Base-by-base conservation (phyloP, 1,139 yeast species). In the Nadsonia commutata region DNA sequence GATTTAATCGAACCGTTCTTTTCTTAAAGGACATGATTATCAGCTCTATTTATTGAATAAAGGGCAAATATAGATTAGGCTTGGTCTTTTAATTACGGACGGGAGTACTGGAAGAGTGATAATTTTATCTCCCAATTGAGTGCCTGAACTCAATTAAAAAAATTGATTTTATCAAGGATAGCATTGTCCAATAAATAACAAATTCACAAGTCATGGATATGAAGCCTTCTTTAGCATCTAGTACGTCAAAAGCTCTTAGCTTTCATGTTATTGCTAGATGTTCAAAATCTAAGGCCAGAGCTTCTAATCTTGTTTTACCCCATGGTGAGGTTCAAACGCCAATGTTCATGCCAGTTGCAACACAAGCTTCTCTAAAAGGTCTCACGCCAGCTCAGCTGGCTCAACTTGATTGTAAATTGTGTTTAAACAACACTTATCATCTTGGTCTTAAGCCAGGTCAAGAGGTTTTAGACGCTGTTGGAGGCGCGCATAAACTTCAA, bases 321-420 rank as follows among this genome's bases (percentile, higher is more conserved):
- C 71, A 67, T 50, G 71, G 71, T 9, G 49, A 56, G 11, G 71
- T 66, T 2, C 59, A 64, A 40, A 63, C 70, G 2, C 71, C 71
- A 1, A 67, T 66, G 58, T 66, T 66, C 54, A 66, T 66, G 71
- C 71, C 71, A 1, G 71, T 67, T 3, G 71, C 69, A 38, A 67
- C 70, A 17, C 70, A 67, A 54, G 71, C 71, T 3, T 58, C 70
- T 3, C 57, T 66, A 36, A 66, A 66, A 49, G 71, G 71, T n/a
- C 52, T 66, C 31, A 67, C 70, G 2, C 63, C 66, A 9, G 65
- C 65, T 43, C 71, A 66, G 52, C 59, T 66, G 23, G 58, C 56
- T 7, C 57, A 56, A 39, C 55, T 66, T 27, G 68, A 62, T 37
- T 67, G 71, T 52, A 60, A 61, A 41, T 59, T 66, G 31, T 67